Base-by-base conservation (phyloP, 106 monocot species). In the Hemerocallis citrina region DNA sequence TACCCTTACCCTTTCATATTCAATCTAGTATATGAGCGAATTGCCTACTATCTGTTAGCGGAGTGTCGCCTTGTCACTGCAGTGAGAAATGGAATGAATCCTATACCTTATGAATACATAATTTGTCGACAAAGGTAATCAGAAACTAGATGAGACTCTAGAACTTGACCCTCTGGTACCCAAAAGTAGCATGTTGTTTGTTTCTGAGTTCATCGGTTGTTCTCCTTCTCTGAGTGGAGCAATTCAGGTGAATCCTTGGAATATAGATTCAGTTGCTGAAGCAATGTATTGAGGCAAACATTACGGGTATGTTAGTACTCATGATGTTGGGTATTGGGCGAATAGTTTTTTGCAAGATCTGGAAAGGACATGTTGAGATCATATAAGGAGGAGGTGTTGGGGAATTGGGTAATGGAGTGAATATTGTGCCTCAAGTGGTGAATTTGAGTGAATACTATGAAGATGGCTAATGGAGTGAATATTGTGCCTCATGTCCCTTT, bases 21-120 rank as follows among this genome's bases (percentile, higher is more conserved):
- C n/a, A n/a, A n/a, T 61, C 80, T 70, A 37, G 59, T 75, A 19
- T 80, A 70, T n/a, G 80, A 80, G 62, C 74, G 59, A 63, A 70
- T 80, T 34, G 70, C 80, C 32, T 80, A 80, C 36, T 80, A 80
- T 30, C 62, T 67, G 5, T 67, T 80, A 38, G 69, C 80, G 2
- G 80, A 80, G 48, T 74, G 80, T 33, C 75, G 80, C 36, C 70
- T 80, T 20, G 80, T 80, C 5, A 80, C 74, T 56, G 74, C 80
- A 49, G 80, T 80, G n/a, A 70, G 80, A 32, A 74, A 80, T 43
- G 80, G 80, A 33, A 80, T 80, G 80, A 80, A 80, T 62, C 74
- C 75, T 1, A 75, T 80, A 10, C 80, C 80, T 14, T 80, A 80
- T 44, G 74, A 80, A 61, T 80, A 80, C 46, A 80, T 80, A 7